A percentile compares a stretch with the other conserved stretches of the same genome.
Evolutionary conservation across 345 rosid species (phyloP).

Genomic region (Populus ilicifolia): DNA sequence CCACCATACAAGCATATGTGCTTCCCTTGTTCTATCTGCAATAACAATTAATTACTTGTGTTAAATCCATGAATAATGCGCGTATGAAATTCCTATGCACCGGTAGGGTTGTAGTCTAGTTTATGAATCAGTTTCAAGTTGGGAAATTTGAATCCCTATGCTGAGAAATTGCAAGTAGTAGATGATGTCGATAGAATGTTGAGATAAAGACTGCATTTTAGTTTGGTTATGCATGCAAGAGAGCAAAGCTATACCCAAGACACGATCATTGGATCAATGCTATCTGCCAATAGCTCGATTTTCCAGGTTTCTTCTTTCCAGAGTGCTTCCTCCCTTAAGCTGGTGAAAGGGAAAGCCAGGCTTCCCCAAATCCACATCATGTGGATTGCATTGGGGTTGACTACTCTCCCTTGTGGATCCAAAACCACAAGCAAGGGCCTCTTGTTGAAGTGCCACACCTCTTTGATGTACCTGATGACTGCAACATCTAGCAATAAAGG

Average conservation of each 20-base stretch:
- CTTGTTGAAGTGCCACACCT: slow-evolving; percentile 63
- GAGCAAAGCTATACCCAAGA: slow-evolving; percentile 39
- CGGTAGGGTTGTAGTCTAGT: background rate
- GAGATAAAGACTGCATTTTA: background rate
- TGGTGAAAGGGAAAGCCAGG: slow-evolving; percentile 70
- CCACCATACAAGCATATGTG: slow-evolving; percentile 72
- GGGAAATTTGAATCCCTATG: background rate
- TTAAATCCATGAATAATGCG: background rate
- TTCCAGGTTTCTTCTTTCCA: slow-evolving; percentile 65
- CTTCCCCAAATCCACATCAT: slow-evolving; percentile 90
- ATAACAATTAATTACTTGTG: background rate
- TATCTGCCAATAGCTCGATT: slow-evolving; percentile 52
- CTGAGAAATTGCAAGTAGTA: background rate
- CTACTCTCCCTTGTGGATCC: slow-evolving; percentile 74
- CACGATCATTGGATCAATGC: slow-evolving; percentile 38
- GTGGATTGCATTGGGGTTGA: slow-evolving; percentile 63
- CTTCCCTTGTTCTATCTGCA: slow-evolving; percentile 28
- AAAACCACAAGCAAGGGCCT: slow-evolving; percentile 69
- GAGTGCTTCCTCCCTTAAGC: slow-evolving; percentile 45
- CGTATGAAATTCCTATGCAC: background rate
- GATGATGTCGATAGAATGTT: background rate
- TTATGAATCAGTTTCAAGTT: background rate
- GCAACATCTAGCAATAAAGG: slow-evolving; percentile 50
- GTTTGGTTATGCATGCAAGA: background rate
- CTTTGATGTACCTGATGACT: slow-evolving; percentile 48